A percentile compares a stretch with the other conserved stretches of the same genome.
These are phyloP conservation scores for Globomyces pollinis-pini DNA, from an alignment of 192 early-diverging fungal species.

Conservation along the genomic window DNA sequence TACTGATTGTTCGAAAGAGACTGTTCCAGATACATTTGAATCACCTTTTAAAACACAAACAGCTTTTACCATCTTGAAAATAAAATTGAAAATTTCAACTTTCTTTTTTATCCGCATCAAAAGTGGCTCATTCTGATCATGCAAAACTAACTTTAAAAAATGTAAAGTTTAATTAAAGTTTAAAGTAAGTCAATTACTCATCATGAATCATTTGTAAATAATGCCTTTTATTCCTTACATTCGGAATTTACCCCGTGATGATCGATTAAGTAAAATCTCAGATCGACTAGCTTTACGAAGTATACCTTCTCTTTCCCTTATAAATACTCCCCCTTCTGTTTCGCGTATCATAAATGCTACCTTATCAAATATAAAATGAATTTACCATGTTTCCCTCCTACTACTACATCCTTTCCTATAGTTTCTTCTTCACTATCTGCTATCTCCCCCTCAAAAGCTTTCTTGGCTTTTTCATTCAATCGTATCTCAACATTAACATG, in stretches of 20 bases:
- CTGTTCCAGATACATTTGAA: background rate
- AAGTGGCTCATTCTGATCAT: background rate
- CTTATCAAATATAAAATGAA: no score
- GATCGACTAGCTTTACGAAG: slow-evolving; percentile 35
- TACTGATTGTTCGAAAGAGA: background rate
- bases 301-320: slow-evolving; percentile 52
- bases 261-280: slow-evolving; percentile 27
- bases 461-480: slow-evolving; percentile 22
- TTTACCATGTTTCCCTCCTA: slow-evolving; percentile 39
- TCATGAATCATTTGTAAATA: no score
- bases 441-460: slow-evolving; percentile 21
- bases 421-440: background rate
- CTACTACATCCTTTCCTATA: slow-evolving; percentile 26
- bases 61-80: slow-evolving; percentile 5
- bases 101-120: background rate
- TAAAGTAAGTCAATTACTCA: no score
- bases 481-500: slow-evolving; percentile 35
- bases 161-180: background rate
- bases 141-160: no score
- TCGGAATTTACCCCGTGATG: no score
- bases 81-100: background rate
- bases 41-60: slow-evolving; percentile 3
- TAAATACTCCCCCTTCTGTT: slow-evolving; percentile 39
- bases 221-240: no score
- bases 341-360: slow-evolving; percentile 59